Evolutionary conservation across 257 asterid genomes (phyloP).

Genomic region (Salvia rosmarinus): DNA sequence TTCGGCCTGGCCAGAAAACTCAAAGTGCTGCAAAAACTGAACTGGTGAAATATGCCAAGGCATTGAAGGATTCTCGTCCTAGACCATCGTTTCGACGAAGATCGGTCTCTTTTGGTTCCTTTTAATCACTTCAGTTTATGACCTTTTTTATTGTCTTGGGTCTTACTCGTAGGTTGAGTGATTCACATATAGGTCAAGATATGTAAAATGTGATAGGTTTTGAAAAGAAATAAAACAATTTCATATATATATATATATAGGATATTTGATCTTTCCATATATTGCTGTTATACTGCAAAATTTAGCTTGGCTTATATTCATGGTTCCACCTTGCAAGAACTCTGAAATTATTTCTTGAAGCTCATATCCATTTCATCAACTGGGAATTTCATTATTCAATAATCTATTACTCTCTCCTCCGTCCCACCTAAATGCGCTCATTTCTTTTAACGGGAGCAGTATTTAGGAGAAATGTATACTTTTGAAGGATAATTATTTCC

Average conservation of each 20-base stretch:
- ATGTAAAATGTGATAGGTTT: constrained; percentile 25
- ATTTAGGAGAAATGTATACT: too few relatives aligned
- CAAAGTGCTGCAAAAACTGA: constrained; percentile 54
- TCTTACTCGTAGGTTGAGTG: constrained; percentile 1
- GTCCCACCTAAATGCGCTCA: too few relatives aligned
- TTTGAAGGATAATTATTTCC: too few relatives aligned
- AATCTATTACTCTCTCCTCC: too few relatives aligned
- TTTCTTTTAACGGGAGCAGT: too few relatives aligned
- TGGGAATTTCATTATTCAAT: too few relatives aligned
- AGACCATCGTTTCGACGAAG: constrained; percentile 46
- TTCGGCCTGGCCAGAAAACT: constrained; percentile 42
- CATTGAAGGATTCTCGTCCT: constrained; percentile 57
- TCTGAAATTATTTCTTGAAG: too few relatives aligned
- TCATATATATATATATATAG: not conserved
- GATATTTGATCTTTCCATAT: not conserved
- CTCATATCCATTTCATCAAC: too few relatives aligned
- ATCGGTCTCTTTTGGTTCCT: constrained; percentile 58
- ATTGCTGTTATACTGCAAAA: not conserved
- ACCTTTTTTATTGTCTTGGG: constrained; percentile 4
- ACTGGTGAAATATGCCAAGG: constrained; percentile 77
- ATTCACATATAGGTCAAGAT: not conserved
- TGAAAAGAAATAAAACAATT: constrained; percentile 19
- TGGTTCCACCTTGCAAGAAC: too few relatives aligned
- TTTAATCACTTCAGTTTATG: constrained; percentile 33
- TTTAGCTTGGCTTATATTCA: too few relatives aligned